phyloP scores from a whole-genome alignment of 768 basidiomycete species.

The Boletus speciosus region DNA sequence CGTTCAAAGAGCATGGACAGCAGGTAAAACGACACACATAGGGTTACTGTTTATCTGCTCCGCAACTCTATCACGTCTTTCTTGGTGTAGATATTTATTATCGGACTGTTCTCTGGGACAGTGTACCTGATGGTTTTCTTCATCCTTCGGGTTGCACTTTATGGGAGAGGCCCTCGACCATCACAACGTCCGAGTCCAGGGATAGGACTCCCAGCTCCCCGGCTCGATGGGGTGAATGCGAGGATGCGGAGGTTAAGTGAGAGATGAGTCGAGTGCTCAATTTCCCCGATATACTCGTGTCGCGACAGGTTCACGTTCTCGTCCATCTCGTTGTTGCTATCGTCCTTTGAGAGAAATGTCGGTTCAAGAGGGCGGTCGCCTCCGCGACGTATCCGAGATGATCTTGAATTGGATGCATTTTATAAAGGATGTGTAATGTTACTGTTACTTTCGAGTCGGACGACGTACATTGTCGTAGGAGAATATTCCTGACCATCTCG shows the following conservation, averaged over 20 bases:
- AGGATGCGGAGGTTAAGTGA: slow-evolving; percentile 83
- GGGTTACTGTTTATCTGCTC: slow-evolving; percentile 80
- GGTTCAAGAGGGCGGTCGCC: slow-evolving; percentile 62
- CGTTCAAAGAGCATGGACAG: not conserved
- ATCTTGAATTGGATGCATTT: slow-evolving; percentile 70
- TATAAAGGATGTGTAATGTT: not conserved
- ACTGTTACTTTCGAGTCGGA: not conserved
- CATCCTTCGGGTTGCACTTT: slow-evolving; percentile 26
- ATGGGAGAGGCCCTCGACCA: slow-evolving; percentile 1
- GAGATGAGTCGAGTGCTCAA: slow-evolving; percentile 73
- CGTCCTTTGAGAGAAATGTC: slow-evolving; percentile 54
- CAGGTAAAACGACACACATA: slow-evolving; percentile 51
- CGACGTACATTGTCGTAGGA: slow-evolving; percentile 52
- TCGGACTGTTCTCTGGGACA: slow-evolving; percentile 71
- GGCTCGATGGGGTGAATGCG: slow-evolving; percentile 47
- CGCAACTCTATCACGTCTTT: slow-evolving; percentile 76
- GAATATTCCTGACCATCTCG: slow-evolving; percentile 42
- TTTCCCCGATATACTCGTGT: slow-evolving; percentile 51
- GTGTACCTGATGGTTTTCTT: slow-evolving; percentile 56
- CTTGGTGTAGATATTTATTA: slow-evolving; percentile 74
- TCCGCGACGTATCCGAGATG: slow-evolving; percentile 68
- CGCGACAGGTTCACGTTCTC: slow-evolving; percentile 30
- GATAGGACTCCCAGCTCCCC: slow-evolving; percentile 5
- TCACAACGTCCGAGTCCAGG: slow-evolving; percentile 9
- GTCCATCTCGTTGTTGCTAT: slow-evolving; percentile 10